Base-by-base conservation (phyloP, 1,284 basidiomycete genomes). In the Laetiporus sulphureus region DNA sequence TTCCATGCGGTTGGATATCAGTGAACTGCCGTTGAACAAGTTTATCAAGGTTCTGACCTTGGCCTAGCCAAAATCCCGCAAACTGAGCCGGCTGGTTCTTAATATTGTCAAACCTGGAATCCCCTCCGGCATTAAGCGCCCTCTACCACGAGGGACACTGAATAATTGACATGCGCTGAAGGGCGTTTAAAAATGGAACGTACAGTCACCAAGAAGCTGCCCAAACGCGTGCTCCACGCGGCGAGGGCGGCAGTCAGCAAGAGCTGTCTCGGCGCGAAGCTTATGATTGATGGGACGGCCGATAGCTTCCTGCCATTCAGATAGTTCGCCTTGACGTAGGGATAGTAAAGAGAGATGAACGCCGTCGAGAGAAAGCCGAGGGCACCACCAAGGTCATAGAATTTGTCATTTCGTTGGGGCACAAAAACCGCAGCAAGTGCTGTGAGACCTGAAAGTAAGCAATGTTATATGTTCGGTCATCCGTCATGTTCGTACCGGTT, bases 21-120 rank as follows among this genome's bases (percentile, higher is more conserved):
- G n/a, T n/a, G n/a, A n/a, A n/a, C n/a, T n/a, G n/a, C n/a, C n/a
- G n/a, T n/a, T n/a, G n/a, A n/a, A n/a, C n/a, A n/a, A n/a, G n/a
- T 27, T 27, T 27, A 27, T 27, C 13, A 13, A 5, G 23, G 18
- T 25, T 10, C 24, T 6, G 42, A 75, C 77, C 77, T 66, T 89
- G 85, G 5, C 72, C 76, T 53, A 86, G 69, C 85, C 84, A 91
- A 40, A 72, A 81, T 27, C 57, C 66, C 1, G 78, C 68, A 56
- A 89, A 90, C 41, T 62, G 72, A 21, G 49, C 49, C 1, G 83
- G 82, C 36, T 77, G 55, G 42, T 72, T 72, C 58, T 84, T 87
- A 45, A 86, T 71, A 47, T 79, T 63, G 41, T 85, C 79, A 50
- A 89, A 89, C 13, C 85, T 65, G 6, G 80, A 78, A 58, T 89